Conservation (phyloP, 495 filamentous ascomycete species). For the Aspergillus homomorphus region DNA sequence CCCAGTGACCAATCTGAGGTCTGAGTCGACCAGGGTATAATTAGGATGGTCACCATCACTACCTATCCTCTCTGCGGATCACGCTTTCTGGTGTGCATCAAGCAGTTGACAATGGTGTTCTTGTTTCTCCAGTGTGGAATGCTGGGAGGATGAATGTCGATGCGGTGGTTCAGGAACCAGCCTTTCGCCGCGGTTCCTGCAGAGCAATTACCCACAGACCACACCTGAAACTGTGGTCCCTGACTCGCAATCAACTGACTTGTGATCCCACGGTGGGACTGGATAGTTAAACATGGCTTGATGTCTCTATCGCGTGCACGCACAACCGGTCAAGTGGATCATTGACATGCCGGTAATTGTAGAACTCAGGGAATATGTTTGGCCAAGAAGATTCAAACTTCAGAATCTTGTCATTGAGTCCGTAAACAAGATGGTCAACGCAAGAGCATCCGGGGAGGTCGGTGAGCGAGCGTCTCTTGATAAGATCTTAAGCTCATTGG, state of each 20-base stretch:
- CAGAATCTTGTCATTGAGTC: not conserved
- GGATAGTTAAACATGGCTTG: not conserved
- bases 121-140: not conserved
- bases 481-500: too few species aligned
- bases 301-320: not conserved
- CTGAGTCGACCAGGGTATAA: not conserved
- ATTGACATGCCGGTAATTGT: conserved; percentile 3
- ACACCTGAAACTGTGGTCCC: not conserved
- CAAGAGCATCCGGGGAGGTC: not conserved
- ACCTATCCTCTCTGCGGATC: not conserved
- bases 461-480: not conserved
- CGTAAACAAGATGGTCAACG: not conserved
- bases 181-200: conserved; percentile 5
- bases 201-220: not conserved
- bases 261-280: not conserved
- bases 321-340: not conserved
- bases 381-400: not conserved
- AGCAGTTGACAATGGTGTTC: not conserved
- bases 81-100: not conserved
- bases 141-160: not conserved
- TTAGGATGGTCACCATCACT: not conserved
- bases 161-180: conserved; percentile 4
- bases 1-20: not conserved
- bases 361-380: not conserved
- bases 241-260: not conserved